A percentile compares a stretch with the other conserved stretches of the same genome.
Evolutionary conservation across 192 early-diverging fungal species (phyloP).

Genomic region (Entomortierella chlamydospora): DNA sequence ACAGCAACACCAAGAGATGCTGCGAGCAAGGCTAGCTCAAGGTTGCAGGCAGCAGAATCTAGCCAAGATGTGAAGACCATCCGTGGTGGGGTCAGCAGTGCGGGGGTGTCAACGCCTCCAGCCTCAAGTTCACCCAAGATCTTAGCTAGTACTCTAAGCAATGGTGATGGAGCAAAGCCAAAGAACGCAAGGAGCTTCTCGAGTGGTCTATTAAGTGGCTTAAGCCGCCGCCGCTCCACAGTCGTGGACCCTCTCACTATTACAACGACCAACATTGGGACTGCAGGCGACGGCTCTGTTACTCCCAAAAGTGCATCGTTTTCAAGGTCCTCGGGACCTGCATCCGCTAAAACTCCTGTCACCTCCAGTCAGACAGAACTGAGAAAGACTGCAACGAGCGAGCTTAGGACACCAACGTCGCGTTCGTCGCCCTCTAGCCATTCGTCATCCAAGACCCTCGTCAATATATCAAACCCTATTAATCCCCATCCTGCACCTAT

Average conservation of each 20-base stretch:
- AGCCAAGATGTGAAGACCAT: slow-evolving; percentile 24
- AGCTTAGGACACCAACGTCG: slow-evolving; percentile 25
- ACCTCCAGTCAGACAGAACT: slow-evolving; percentile 31
- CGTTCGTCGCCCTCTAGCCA: slow-evolving; percentile 28
- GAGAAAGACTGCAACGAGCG: slow-evolving; percentile 29
- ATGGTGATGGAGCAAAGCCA: slow-evolving; percentile 17
- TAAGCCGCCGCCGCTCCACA: slow-evolving; percentile 38
- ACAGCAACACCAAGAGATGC: slow-evolving; percentile 36
- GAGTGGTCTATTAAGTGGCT: slow-evolving; percentile 36
- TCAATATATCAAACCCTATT: slow-evolving; percentile 17
- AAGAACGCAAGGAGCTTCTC: slow-evolving; percentile 43
- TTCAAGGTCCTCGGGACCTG: slow-evolving; percentile 27
- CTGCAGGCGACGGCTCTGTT: slow-evolving; percentile 1
- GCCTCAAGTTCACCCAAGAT: slow-evolving; percentile 5
- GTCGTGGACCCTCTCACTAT: slow-evolving; percentile 39
- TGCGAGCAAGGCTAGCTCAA: slow-evolving; percentile 5
- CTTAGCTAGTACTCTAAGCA: background rate
- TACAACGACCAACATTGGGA: slow-evolving; percentile 10
- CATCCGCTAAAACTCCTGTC: slow-evolving; percentile 6
- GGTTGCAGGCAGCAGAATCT: slow-evolving; percentile 15
- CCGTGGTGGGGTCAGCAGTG: slow-evolving; percentile 10
- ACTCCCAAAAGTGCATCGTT: slow-evolving; percentile 16
- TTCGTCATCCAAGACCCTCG: background rate
- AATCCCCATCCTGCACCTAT: slow-evolving; percentile 10
- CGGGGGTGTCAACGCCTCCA: slow-evolving; percentile 16